Evolutionary conservation across 176 grass and related monocot genomes (phyloP).

Genomic region (Pontederia paniculata): DNA sequence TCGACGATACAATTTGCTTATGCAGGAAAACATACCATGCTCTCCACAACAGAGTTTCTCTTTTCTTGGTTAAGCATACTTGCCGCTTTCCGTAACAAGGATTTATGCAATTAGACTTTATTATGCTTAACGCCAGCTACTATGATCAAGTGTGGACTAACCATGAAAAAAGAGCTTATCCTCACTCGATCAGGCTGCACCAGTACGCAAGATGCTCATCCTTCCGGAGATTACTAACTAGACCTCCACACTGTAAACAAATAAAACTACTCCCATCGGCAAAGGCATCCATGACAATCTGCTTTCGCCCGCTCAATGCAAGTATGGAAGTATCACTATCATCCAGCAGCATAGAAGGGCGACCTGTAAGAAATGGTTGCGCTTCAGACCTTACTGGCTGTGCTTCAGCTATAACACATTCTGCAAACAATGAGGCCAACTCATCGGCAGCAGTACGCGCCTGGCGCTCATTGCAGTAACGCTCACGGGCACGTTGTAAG

Average conservation of each 20-base stretch:
- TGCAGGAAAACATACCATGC: no score
- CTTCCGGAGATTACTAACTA: slow-evolving; percentile 63
- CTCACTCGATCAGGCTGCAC: slow-evolving; percentile 29
- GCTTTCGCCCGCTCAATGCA: slow-evolving; percentile 62
- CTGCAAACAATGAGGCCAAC: slow-evolving; percentile 67
- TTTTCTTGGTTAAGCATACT: no score
- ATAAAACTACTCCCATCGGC: slow-evolving; percentile 92
- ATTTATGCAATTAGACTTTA: no score
- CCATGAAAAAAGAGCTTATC: slow-evolving; percentile 2
- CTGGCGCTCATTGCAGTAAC: slow-evolving; percentile 49
- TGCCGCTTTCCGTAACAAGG: no score
- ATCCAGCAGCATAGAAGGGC: slow-evolving; percentile 38
- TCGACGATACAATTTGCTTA: no score
- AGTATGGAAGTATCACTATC: slow-evolving; percentile 55
- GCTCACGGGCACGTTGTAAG: slow-evolving; percentile 65
- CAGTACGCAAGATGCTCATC: slow-evolving; percentile 82
- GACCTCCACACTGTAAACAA: slow-evolving; percentile 75
- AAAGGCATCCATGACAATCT: slow-evolving; percentile 86
- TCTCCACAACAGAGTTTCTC: no score
- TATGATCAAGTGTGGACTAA: no score
- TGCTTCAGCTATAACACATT: slow-evolving; percentile 87
- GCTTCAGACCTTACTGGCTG: slow-evolving; percentile 23
- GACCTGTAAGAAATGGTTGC: slow-evolving; percentile 11
- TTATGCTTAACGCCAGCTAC: no score
- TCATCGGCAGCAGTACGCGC: slow-evolving; percentile 35